Evolutionary conservation across 345 rosid genomes (phyloP).

Genomic region (Draba incana): DNA sequence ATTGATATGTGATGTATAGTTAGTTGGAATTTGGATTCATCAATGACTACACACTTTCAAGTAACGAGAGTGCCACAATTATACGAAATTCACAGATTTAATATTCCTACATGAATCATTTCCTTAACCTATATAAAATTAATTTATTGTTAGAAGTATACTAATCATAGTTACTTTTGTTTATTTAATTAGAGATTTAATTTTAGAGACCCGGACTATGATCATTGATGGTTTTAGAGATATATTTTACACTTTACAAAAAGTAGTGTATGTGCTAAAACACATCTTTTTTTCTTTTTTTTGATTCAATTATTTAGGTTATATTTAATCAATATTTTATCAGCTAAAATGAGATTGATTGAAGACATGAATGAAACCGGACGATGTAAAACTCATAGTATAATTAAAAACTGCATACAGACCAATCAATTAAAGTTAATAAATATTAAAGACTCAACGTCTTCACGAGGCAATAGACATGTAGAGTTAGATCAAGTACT

Average conservation of each 20-base stretch:
- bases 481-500: not conserved
- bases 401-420: not conserved
- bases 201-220: slow-evolving; percentile 7
- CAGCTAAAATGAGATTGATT: slow-evolving; percentile 3
- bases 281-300: too few species aligned
- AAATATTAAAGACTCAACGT: not conserved
- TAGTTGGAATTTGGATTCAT: slow-evolving; percentile 33
- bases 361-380: slow-evolving; percentile 8
- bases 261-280: not conserved
- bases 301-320: not conserved
- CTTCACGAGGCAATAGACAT: slow-evolving; percentile 11
- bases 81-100: slow-evolving; percentile 27
- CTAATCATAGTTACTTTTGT: slow-evolving; percentile 10
- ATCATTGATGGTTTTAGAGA: slow-evolving; percentile 22
- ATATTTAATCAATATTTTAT: slow-evolving; percentile 2
- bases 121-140: slow-evolving; percentile 24
- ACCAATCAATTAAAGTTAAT: slow-evolving; percentile 9
- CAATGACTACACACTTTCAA: slow-evolving; percentile 41
- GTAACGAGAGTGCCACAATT: slow-evolving; percentile 38
- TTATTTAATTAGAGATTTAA: not conserved
- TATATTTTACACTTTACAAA: not conserved
- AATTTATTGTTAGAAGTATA: not conserved
- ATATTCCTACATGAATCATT: slow-evolving; percentile 38
- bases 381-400: not conserved
- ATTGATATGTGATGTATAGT: slow-evolving; percentile 23